Conservation (phyloP, 805 yeast species). For the Candida ipomoeae region DNA sequence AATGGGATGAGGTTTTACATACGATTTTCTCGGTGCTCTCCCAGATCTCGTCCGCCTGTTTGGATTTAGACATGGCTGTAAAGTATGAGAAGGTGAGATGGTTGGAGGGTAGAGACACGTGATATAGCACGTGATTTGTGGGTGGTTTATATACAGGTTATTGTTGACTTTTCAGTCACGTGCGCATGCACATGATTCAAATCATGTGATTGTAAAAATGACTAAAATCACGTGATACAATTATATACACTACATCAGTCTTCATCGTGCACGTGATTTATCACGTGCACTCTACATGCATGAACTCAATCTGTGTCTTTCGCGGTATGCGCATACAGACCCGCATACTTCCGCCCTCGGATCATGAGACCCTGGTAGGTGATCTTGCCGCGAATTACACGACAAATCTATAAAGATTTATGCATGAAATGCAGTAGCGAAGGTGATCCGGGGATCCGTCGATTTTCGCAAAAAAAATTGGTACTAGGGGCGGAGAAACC, state of each 20-base stretch:
- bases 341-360: neutral
- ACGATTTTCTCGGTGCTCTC: slow-evolving; percentile 82
- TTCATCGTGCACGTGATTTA: no score
- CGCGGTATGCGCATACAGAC: neutral
- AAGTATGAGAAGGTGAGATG: neutral
- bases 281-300: no score
- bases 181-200: neutral
- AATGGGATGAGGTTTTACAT: slow-evolving; percentile 24
- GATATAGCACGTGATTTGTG: neutral
- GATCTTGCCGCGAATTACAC: neutral
- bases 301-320: neutral
- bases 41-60: slow-evolving; percentile 84
- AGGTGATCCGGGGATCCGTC: no score
- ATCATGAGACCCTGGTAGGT: neutral
- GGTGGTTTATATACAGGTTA: no score
- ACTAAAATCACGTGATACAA: no score
- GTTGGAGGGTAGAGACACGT: neutral
- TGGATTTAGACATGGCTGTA: slow-evolving; percentile 13
- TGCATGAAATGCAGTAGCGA: no score
- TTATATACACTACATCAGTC: no score
- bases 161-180: neutral
- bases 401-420: no score
- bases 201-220: no score
- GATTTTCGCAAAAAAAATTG: no score
- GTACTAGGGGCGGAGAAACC: no score